These are phyloP conservation scores for Amanita pseudoporphyria DNA, from an alignment of 768 basidiomycete species.

Conservation along the genomic window DNA sequence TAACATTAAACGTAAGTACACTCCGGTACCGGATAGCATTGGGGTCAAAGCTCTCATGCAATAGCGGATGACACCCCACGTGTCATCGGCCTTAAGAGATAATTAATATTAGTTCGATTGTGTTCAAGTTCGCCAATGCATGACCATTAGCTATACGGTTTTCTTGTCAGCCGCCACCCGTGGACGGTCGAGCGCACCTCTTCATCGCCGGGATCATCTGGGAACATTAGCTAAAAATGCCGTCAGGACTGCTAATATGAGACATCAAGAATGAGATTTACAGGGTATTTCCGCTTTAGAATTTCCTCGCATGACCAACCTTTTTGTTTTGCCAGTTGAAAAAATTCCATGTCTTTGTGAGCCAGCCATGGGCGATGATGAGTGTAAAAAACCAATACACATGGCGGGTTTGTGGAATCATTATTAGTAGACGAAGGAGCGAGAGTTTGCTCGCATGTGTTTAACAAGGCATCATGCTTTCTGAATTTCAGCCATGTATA, in stretches of 20 bases:
- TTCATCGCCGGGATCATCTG: constrained; percentile 75
- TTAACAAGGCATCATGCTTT: constrained; percentile 75
- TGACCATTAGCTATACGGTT: too few species aligned
- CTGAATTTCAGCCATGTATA: neutral
- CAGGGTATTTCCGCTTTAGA: constrained; percentile 52
- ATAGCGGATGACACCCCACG: too few species aligned
- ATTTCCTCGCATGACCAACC: constrained; percentile 75
- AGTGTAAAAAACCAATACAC: constrained; percentile 75
- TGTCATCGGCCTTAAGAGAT: too few species aligned
- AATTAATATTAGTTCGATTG: too few species aligned
- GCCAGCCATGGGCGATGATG: constrained; percentile 85
- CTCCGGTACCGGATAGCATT: too few species aligned
- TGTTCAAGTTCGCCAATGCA: too few species aligned
- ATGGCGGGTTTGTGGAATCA: constrained; percentile 12
- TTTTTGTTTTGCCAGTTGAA: constrained; percentile 44
- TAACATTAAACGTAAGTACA: too few species aligned
- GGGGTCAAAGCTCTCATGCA: too few species aligned
- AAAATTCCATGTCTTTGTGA: constrained; percentile 76
- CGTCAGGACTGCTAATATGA: neutral
- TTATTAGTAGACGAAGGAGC: constrained; percentile 6
- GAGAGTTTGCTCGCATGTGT: constrained; percentile 51
- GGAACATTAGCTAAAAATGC: constrained; percentile 70
- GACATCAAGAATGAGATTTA: constrained; percentile 20
- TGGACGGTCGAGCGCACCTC: constrained; percentile 74
- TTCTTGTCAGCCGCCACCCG: constrained; percentile 56